These are phyloP conservation scores for Debaryomycetaceae sp. DNA, from an alignment of 1,139 yeast genomes.

Conservation along the genomic window DNA sequence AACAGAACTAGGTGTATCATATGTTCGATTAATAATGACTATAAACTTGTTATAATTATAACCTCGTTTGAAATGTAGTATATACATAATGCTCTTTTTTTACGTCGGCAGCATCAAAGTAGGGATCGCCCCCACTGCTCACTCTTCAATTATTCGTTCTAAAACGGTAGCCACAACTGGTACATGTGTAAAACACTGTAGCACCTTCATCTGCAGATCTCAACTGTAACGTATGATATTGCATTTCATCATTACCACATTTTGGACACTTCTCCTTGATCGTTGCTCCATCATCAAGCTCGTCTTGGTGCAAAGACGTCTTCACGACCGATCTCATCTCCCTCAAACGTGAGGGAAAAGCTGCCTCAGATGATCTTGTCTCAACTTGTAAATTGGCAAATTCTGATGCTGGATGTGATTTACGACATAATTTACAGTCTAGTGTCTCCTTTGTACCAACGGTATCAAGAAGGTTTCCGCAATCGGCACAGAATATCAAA, in stretches of 20 bases:
- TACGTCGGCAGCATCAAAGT: no score
- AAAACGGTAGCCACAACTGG: conserved; percentile 86
- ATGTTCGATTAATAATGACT: not conserved
- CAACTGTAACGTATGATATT: conserved; percentile 90
- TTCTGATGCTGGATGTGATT: conserved; percentile 51
- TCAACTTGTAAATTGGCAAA: conserved; percentile 81
- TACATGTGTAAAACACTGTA: conserved; percentile 92
- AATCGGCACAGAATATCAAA: conserved; percentile 86
- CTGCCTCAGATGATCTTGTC: conserved; percentile 82
- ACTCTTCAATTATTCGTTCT: conserved; percentile 72
- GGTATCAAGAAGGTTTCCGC: conserved; percentile 85
- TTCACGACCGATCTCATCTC: conserved; percentile 87
- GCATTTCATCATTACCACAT: conserved; percentile 98
- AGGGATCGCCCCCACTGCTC: no score
- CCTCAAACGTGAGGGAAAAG: conserved; percentile 83
- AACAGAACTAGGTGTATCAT: not conserved
- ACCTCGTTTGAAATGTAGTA: not conserved
- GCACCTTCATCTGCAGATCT: conserved; percentile 99
- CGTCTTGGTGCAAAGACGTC: conserved; percentile 72
- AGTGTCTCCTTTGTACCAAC: conserved; percentile 47
- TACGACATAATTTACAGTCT: conserved; percentile 66
- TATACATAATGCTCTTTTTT: not conserved
- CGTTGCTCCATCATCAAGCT: conserved; percentile 89
- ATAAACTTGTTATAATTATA: not conserved
- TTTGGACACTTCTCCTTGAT: conserved; percentile 96